Conservation (phyloP, 1,284 basidiomycete genomes). For the Chondrostereum purpureum region DNA sequence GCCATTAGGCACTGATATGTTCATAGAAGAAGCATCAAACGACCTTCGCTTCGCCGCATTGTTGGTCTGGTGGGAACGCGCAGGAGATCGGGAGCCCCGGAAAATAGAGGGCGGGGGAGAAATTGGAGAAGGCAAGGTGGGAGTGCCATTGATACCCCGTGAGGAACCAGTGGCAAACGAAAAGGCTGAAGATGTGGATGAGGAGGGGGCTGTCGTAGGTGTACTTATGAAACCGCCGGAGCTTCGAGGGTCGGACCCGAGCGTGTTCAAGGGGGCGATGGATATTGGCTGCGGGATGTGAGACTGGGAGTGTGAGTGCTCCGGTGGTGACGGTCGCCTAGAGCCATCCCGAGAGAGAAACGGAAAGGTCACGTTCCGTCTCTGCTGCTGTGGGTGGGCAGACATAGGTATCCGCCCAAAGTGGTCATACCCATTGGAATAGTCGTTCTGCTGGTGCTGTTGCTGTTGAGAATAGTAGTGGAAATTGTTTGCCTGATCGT, state of each 20-base stretch:
- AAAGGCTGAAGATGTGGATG: slow-evolving; percentile 7
- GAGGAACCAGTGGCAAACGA: background rate
- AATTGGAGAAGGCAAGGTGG: slow-evolving; percentile 12
- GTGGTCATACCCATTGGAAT: slow-evolving; percentile 2
- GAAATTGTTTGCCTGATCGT: slow-evolving; percentile 18
- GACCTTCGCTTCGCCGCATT: too few relatives aligned
- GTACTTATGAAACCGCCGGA: slow-evolving; percentile 10
- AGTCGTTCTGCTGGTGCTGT: slow-evolving; percentile 16
- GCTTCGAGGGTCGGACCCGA: slow-evolving; percentile 4
- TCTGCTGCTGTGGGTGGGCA: slow-evolving; percentile 16
- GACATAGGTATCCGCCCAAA: slow-evolving; percentile 4
- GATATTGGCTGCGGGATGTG: slow-evolving; percentile 9
- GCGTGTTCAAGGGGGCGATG: slow-evolving; percentile 9
- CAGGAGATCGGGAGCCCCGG: background rate
- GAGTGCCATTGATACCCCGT: background rate
- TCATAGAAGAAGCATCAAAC: background rate
- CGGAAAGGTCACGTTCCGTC: slow-evolving; percentile 6
- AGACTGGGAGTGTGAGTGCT: slow-evolving; percentile 7
- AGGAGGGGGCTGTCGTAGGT: slow-evolving; percentile 11
- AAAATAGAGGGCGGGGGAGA: slow-evolving; percentile 10
- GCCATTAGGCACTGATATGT: slow-evolving; percentile 8
- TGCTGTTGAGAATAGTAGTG: slow-evolving; percentile 10
- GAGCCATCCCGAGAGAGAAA: slow-evolving; percentile 8
- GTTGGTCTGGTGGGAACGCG: background rate
- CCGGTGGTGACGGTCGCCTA: slow-evolving; percentile 12